Percentiles rank a stretch among this genome's conserved stretches.
Evolutionary conservation across 352 stramenopile species (phyloP).

Genomic region (Phytophthora sp.): DNA sequence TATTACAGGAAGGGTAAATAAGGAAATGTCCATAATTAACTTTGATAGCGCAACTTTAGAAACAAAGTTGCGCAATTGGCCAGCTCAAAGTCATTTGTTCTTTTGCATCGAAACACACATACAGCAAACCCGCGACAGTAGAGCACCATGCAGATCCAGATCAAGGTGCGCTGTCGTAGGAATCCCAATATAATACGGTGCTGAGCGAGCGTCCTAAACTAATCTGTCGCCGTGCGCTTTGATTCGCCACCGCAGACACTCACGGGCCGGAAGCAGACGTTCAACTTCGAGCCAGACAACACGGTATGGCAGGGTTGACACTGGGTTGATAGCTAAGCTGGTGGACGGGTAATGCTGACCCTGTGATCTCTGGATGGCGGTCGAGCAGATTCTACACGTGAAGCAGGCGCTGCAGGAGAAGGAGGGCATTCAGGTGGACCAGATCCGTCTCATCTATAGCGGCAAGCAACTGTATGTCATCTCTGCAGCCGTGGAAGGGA

Average conservation of each 20-base stretch:
- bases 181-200: too few relatives aligned
- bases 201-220: too few relatives aligned
- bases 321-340: background rate
- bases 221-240: background rate
- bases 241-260: slow-evolving; percentile 67
- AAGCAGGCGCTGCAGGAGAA: slow-evolving; percentile 99
- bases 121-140: background rate
- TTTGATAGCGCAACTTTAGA: background rate
- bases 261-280: slow-evolving; percentile 89
- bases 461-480: slow-evolving; percentile 94
- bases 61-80: slow-evolving; percentile 9
- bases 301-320: slow-evolving; percentile 46
- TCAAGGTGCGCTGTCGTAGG: slow-evolving; percentile 75
- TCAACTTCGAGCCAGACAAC: slow-evolving; percentile 90
- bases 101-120: slow-evolving; percentile 16
- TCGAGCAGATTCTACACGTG: slow-evolving; percentile 92
- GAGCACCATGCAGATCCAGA: slow-evolving; percentile 81
- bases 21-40: too few relatives aligned
- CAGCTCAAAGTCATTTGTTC: slow-evolving; percentile 6
- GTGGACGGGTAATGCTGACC: background rate
- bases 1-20: background rate
- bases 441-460: slow-evolving; percentile 96
- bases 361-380: background rate
- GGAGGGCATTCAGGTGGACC: slow-evolving; percentile 94
- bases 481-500: background rate